Evolutionary conservation across 2,329 filamentous ascomycete genomes (phyloP), one percentile per base, ranked within the genome.

Genomic region (Diaporthe sp.): DNA sequence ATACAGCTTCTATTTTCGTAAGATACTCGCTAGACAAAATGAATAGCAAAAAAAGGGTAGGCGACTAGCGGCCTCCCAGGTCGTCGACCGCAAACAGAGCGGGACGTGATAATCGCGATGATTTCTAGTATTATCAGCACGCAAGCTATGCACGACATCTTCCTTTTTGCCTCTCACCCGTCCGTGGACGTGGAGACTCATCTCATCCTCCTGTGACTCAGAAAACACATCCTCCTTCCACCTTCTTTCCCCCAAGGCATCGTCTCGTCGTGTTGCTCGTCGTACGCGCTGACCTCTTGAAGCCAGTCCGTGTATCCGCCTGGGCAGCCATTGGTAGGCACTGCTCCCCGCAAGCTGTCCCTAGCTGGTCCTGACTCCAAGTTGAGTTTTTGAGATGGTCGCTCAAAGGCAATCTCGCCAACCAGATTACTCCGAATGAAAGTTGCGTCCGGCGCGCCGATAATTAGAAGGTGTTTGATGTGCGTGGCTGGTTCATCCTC

Each of bases 371-470:
- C n/a, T n/a, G 42, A 25, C 71, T 61, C 70, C 71, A 49, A 51
- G 42, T 53, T 61, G 61, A 51, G 51, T 31, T 55, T 25, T 37
- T n/a, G 72, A 57, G 42, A 57, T 57, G 44, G 13, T 51, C 31
- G 49, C 65, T 55, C 65, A 42, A 70, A 70, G 46, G 46, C 46
- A 31, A 42, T 42, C 65, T 42, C 65, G 65, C 65, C 46, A 55
- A 70, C 65, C 65, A 70, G 49, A 70, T 70, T 55, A 70, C 65
- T 70, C 65, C 65, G 49, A 70, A 70, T 55, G 65, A 70, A 70
- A 70, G 65, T 70, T 70, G 65, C 65, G 65, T 70, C 65, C 65
- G 65, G 65, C 65, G 65, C 65, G 65, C 65, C 49, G 65, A 70
- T 70, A 70, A 70, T 70, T 70, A 70, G 65, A 70, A 70, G 34